These are phyloP conservation scores for Backusella circina DNA, from an alignment of 192 early-diverging fungal species.

Conservation along the genomic window DNA sequence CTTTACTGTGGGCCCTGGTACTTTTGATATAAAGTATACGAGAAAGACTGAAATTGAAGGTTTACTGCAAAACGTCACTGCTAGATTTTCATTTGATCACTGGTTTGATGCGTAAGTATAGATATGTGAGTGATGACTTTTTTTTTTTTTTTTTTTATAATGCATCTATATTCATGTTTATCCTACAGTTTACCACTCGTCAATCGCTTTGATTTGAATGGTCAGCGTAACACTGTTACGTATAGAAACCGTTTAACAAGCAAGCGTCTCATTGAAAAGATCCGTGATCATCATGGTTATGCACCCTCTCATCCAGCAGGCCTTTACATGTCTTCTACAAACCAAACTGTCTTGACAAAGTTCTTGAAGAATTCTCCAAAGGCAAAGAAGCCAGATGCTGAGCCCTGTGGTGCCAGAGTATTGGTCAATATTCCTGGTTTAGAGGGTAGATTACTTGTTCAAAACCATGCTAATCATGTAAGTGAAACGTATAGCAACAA, in stretches of 20 bases:
- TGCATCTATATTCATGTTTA: neutral
- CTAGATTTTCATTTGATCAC: conserved; percentile 62
- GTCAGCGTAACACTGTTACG: conserved; percentile 47
- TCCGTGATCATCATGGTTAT: conserved; percentile 69
- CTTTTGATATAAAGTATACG: conserved; percentile 61
- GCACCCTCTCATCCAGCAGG: conserved; percentile 62
- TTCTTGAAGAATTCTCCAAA: conserved; percentile 53
- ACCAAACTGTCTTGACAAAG: conserved; percentile 65
- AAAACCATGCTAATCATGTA: conserved; percentile 66
- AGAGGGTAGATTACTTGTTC: conserved; percentile 60
- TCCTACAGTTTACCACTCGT: conserved; percentile 57
- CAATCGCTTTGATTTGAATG: conserved; percentile 64
- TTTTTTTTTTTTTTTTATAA: neutral
- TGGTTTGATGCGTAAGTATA: conserved; percentile 62
- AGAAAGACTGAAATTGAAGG: conserved; percentile 54
- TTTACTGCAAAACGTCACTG: conserved; percentile 63
- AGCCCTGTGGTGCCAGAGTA: conserved; percentile 64
- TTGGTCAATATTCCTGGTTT: conserved; percentile 55
- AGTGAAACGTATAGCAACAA: conserved; percentile 1
- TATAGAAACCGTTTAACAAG: conserved; percentile 61
- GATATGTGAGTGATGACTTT: neutral
- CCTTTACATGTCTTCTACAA: conserved; percentile 61
- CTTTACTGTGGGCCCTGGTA: conserved; percentile 65
- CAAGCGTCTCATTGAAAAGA: conserved; percentile 57
- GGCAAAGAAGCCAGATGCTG: conserved; percentile 59